A percentile compares a stretch with the other conserved stretches of the same genome.
These are phyloP conservation scores for Debaryomyces robertsiae DNA, from an alignment of 1,139 yeast species.

Conservation along the genomic window DNA sequence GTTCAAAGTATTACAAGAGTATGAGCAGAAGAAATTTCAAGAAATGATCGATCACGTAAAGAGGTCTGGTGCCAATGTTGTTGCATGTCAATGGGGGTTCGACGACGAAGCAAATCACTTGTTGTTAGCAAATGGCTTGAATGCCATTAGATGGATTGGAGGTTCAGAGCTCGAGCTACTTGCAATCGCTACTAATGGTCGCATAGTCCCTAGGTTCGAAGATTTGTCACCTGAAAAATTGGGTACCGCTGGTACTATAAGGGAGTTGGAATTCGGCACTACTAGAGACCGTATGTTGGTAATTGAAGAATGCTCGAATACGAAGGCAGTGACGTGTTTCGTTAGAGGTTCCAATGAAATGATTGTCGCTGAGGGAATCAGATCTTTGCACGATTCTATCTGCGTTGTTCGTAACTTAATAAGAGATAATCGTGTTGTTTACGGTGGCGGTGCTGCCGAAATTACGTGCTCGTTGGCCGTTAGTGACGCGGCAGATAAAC, in stretches of 20 bases:
- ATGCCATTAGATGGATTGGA: slow-evolving; percentile 99
- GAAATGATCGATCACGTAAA: slow-evolving; percentile 90
- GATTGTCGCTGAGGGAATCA: slow-evolving; percentile 95
- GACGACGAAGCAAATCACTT: slow-evolving; percentile 98
- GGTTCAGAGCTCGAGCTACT: slow-evolving; percentile 95
- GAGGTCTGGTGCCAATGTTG: slow-evolving; percentile 91
- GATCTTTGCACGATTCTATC: slow-evolving; percentile 95
- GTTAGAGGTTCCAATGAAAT: slow-evolving; percentile 95
- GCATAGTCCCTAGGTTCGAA: slow-evolving; percentile 96
- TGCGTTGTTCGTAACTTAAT: slow-evolving; percentile 97
- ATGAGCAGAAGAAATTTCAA: slow-evolving; percentile 87
- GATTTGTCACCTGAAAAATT: slow-evolving; percentile 81
- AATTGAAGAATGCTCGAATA: slow-evolving; percentile 85
- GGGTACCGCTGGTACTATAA: slow-evolving; percentile 83
- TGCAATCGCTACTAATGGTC: slow-evolving; percentile 96
- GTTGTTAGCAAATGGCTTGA: slow-evolving; percentile 80
- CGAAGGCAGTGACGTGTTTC: slow-evolving; percentile 91
- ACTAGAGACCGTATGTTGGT: slow-evolving; percentile 96
- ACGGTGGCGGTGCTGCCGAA: slow-evolving; percentile 99
- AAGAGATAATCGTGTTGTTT: slow-evolving; percentile 88
- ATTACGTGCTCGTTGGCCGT: slow-evolving; percentile 91
- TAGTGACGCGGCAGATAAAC: slow-evolving; percentile 87
- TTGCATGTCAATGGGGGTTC: slow-evolving; percentile 99
- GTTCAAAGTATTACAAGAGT: slow-evolving; percentile 83
- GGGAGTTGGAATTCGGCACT: slow-evolving; percentile 93